Conservation (phyloP, 768 basidiomycete species). For the Lentinula edodes region DNA sequence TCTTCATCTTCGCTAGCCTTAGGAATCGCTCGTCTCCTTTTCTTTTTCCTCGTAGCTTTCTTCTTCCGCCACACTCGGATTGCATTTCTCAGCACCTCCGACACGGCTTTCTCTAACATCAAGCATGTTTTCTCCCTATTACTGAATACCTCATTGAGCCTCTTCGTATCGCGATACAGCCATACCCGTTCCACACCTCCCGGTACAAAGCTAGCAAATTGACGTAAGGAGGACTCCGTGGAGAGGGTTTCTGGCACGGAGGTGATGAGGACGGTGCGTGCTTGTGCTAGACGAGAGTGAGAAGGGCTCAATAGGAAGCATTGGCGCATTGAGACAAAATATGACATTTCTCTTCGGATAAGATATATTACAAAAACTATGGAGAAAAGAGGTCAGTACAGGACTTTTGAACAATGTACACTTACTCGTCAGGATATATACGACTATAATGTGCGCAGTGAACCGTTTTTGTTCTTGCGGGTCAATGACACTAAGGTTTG, state of each 20-base stretch:
- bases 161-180: slow-evolving; percentile 52
- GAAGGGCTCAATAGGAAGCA: slow-evolving; percentile 54
- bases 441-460: slow-evolving; percentile 52
- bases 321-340: slow-evolving; percentile 51
- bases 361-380: slow-evolving; percentile 56
- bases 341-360: slow-evolving; percentile 51
- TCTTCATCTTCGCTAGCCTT: slow-evolving; percentile 8
- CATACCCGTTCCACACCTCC: slow-evolving; percentile 67
- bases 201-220: slow-evolving; percentile 59
- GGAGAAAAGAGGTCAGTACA: neutral
- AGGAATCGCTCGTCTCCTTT: slow-evolving; percentile 14
- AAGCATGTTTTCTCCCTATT: slow-evolving; percentile 39
- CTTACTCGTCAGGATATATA: slow-evolving; percentile 44
- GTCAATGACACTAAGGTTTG: slow-evolving; percentile 26
- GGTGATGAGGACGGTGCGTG: slow-evolving; percentile 64
- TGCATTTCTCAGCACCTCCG: slow-evolving; percentile 39
- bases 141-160: slow-evolving; percentile 36
- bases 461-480: slow-evolving; percentile 36
- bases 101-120: slow-evolving; percentile 54
- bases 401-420: slow-evolving; percentile 9
- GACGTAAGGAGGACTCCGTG: slow-evolving; percentile 39
- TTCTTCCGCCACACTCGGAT: slow-evolving; percentile 34
- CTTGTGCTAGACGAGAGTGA: slow-evolving; percentile 58
- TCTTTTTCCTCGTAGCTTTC: slow-evolving; percentile 14
- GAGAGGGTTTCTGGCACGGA: slow-evolving; percentile 52